Base-by-base conservation (phyloP, 2,329 filamentous ascomycete genomes). In the Calonectria crousiana region DNA sequence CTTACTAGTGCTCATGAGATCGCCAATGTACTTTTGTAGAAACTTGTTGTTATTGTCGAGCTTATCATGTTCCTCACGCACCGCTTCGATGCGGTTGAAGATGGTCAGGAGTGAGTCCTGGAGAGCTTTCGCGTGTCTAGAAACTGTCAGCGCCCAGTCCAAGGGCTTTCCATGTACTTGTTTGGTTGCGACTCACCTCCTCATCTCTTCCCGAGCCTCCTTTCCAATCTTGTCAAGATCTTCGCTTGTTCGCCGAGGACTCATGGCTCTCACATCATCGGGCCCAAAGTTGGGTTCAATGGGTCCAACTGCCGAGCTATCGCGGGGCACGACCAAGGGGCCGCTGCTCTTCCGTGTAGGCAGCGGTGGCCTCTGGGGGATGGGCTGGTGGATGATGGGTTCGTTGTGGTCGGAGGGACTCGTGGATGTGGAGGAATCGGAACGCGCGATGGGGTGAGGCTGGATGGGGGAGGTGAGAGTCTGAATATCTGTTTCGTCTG, bases 11-110 rank as follows among this genome's bases (percentile, higher is more conserved):
- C 95, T 95, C 91, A 98, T 98, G 70, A 98, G 89, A 82, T 98
- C 96, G 77, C 96, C 96, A 81, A 98, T 98, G 84, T 98, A 98
- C 84, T 98, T 98, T 85, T 98, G 96, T 62, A 99, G 87, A 82
- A 98, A 98, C 82, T 95, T 96, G 89, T 99, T 99, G 84, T 98
- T 96, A 84, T 91, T 97, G 85, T 98, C 96, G 69, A 99, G 92
- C 86, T 98, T 98, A 86, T 98, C 95, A 83, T 99, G 96, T 83
- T 98, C 96, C 79, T 94, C 93, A 84, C 95, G 95, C 77, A 98
- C 96, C 36, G 95, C 95, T 83, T 99, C 97, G 83, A 98, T 97
- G 67, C 95, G 94, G 85, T 98, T 95, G 78, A 98, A 95, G 53
- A 98, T 94, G 76, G 94, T 95, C 75, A 97, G 89, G 41, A 99